Evolutionary conservation across 2,329 filamentous ascomycete species (phyloP), one percentile per base, ranked within the genome.

Genomic region (Zarea fungicola): DNA sequence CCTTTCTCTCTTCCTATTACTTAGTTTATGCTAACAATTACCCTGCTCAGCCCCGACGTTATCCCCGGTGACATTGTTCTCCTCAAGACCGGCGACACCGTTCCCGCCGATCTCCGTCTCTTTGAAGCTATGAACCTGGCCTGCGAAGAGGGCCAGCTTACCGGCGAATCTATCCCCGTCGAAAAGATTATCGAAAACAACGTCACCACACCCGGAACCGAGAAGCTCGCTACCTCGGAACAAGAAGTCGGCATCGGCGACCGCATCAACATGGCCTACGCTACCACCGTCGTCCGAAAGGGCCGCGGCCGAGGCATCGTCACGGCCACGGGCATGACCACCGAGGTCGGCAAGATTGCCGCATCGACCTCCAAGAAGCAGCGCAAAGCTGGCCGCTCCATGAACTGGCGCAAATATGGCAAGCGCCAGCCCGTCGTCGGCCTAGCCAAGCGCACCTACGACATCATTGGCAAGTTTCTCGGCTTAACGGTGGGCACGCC

Each of bases 141-240:
- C 53, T 89, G 85, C 60, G 89, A 95, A 57, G 86, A 90, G 65
- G 83, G 84, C 39, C 81, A 86, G 42, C 76, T 90, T 37, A 90
- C 87, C 6, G 87, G 87, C 59, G 87, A 91, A 65, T 86, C 86
- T 4, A 72, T 86, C 14, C 83, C 85, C 6, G 83, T 87, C 22
- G 80, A 83, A 62, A 86, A 90, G 69, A 74, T 77, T 36, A 70
- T 76, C 19, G 73, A 78, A 18, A 73, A 73, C 57, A 65, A 69
- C 51, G 74, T 78, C 21, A 46, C 58, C 6, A 62, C 67, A 6
- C 71, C 70, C 4, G 71, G 59, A 57, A 73, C 63, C 60, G 82
- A 67, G 63, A 78, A 61, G 49, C 57, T 55, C 3, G 75, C 72
- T 41, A 62, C 63, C 3, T 60, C 58, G 4, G 73, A 76, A 53